A percentile compares a stretch with the other conserved stretches of the same genome.
phyloP scores from a whole-genome alignment of 768 basidiomycete genomes.

The Filobasidium wieringae region DNA sequence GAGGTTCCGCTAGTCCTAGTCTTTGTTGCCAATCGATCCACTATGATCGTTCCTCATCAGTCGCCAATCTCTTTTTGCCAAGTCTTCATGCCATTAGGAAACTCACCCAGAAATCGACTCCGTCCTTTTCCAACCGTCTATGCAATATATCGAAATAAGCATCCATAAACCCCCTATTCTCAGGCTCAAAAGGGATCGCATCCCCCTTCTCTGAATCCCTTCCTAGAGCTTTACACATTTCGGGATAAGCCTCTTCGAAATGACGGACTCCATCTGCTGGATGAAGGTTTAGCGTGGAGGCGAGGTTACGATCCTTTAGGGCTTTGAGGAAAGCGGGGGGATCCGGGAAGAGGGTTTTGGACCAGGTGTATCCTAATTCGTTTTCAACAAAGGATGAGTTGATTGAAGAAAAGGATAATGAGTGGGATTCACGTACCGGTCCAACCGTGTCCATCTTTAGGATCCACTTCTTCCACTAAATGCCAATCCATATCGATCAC shows the following conservation, averaged over 20 bases:
- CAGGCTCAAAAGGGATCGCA: conserved; percentile 20
- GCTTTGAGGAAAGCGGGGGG: conserved; percentile 20
- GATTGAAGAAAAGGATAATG: too few species aligned
- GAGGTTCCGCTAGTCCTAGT: conserved; percentile 14
- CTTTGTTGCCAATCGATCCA: conserved; percentile 27
- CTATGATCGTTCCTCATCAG: neutral
- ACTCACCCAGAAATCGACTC: conserved; percentile 22
- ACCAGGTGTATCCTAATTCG: conserved; percentile 16
- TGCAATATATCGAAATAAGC: conserved; percentile 20
- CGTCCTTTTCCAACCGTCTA: conserved; percentile 20
- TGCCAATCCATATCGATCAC: conserved; percentile 27
- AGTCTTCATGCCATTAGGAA: too few species aligned
- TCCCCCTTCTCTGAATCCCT: conserved; percentile 7
- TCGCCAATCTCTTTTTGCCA: neutral
- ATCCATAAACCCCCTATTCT: conserved; percentile 16
- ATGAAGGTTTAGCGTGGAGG: conserved; percentile 21
- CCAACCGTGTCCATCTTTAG: conserved; percentile 19
- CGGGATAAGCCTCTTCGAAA: conserved; percentile 20
- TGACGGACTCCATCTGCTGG: conserved; percentile 22
- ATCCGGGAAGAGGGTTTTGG: conserved; percentile 24
- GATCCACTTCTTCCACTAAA: conserved; percentile 8
- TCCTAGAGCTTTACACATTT: conserved; percentile 20
- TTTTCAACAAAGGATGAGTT: neutral
- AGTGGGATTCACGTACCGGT: conserved; percentile 14
- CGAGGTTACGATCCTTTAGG: conserved; percentile 19